phyloP scores from a whole-genome alignment of 2,329 filamentous ascomycete genomes.

The Aspergillus ustus region DNA sequence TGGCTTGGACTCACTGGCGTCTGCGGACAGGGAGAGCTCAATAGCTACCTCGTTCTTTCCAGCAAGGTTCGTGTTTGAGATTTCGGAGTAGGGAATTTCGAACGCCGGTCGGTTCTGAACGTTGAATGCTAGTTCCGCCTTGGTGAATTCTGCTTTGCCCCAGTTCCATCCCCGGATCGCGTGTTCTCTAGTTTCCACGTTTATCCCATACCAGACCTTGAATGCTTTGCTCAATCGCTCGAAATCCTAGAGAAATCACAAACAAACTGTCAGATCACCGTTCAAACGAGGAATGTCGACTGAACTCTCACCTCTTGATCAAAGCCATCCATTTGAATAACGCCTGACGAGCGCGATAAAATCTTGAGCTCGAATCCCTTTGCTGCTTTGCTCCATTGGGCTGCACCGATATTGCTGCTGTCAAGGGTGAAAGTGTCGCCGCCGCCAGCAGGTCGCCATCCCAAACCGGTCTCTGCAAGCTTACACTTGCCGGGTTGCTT shows the following conservation, averaged over 20 bases:
- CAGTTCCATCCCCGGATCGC: conserved; percentile 97
- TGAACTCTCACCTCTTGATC: conserved; percentile 69
- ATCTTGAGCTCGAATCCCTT: conserved; percentile 95
- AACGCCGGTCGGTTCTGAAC: conserved; percentile 96
- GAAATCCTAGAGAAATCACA: conserved; percentile 67
- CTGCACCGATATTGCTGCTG: conserved; percentile 78
- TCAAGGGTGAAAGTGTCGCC: conserved; percentile 95
- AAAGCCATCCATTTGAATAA: conserved; percentile 95
- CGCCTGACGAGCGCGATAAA: conserved; percentile 77
- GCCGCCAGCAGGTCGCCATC: conserved; percentile 88
- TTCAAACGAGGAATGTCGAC: neutral
- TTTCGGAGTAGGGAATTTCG: conserved; percentile 95
- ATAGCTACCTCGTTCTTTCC: conserved; percentile 98
- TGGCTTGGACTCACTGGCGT: conserved; percentile 72
- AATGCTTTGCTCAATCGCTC: conserved; percentile 91
- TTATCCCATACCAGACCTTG: conserved; percentile 97
- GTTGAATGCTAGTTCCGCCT: conserved; percentile 93
- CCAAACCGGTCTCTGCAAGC: conserved; percentile 90
- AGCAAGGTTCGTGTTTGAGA: conserved; percentile 95
- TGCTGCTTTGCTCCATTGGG: conserved; percentile 93
- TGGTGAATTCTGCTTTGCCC: conserved; percentile 97
- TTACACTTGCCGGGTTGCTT: conserved; percentile 91
- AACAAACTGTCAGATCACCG: neutral
- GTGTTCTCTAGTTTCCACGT: conserved; percentile 90
- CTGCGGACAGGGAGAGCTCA: conserved; percentile 80